Evolutionary conservation across 768 basidiomycete species (phyloP).

Genomic region (Lentinula sp.): DNA sequence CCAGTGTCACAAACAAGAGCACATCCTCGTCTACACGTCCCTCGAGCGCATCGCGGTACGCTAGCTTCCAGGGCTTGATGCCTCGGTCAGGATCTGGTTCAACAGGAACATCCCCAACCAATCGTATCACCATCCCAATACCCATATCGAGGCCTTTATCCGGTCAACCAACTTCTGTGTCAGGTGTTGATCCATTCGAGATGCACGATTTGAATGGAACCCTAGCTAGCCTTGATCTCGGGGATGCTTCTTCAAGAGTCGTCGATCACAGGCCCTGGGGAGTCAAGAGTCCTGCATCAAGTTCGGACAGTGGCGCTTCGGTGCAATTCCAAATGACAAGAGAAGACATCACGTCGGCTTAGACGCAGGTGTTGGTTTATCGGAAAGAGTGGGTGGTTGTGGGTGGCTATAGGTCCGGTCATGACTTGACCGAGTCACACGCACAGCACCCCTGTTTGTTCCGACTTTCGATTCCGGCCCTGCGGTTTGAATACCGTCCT

Average conservation of each 20-base stretch:
- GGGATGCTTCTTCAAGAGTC: slow-evolving; percentile 1
- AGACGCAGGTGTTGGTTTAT: background rate
- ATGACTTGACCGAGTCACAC: background rate
- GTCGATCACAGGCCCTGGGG: background rate
- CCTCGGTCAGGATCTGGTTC: slow-evolving; percentile 1
- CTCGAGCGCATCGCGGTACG: slow-evolving; percentile 37
- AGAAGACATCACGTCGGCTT: background rate
- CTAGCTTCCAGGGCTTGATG: background rate
- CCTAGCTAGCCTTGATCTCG: slow-evolving; percentile 61
- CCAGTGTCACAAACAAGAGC: slow-evolving; percentile 16
- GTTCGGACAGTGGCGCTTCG: slow-evolving; percentile 9
- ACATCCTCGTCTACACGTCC: slow-evolving; percentile 41
- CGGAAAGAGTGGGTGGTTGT: background rate
- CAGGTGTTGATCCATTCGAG: slow-evolving; percentile 33
- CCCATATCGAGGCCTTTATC: slow-evolving; percentile 52
- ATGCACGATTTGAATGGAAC: slow-evolving; percentile 73
- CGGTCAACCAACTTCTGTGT: slow-evolving; percentile 24
- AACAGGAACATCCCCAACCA: slow-evolving; percentile 1
- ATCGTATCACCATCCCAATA: slow-evolving; percentile 15
- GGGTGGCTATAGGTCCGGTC: background rate
- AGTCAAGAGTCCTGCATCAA: slow-evolving; percentile 6
- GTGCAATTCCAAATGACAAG: slow-evolving; percentile 10
- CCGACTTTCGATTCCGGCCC: background rate
- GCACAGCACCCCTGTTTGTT: background rate
- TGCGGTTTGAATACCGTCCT: background rate